Evolutionary conservation across 495 filamentous ascomycete genomes (phyloP).

Genomic region (Cercophora newfieldiana): DNA sequence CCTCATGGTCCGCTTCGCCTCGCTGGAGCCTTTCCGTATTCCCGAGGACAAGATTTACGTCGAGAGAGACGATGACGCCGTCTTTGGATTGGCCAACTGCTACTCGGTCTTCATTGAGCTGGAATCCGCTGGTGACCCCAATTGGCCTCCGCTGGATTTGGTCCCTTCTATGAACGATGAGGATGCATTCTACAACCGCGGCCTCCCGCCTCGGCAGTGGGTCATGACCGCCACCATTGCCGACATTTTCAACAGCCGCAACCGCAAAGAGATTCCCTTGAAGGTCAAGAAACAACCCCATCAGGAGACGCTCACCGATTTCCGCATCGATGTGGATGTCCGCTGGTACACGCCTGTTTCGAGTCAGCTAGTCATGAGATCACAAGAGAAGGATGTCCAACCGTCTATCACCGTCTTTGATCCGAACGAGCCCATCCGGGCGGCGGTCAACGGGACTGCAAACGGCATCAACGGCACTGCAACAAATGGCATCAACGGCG

Average conservation of each 20-base stretch:
- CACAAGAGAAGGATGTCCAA: slow-evolving; percentile 31
- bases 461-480: slow-evolving; percentile 19
- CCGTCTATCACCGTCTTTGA: slow-evolving; percentile 34
- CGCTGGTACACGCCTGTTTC: slow-evolving; percentile 43
- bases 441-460: slow-evolving; percentile 30
- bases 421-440: slow-evolving; percentile 29
- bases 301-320: slow-evolving; percentile 34
- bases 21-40: slow-evolving; percentile 47
- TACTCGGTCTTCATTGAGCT: slow-evolving; percentile 51
- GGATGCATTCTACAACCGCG: slow-evolving; percentile 27
- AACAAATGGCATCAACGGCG: slow-evolving; percentile 31
- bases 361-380: slow-evolving; percentile 20
- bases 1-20: slow-evolving; percentile 46
- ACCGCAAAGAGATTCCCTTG: slow-evolving; percentile 39
- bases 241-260: slow-evolving; percentile 41
- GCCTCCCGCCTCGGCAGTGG: slow-evolving; percentile 37
- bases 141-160: slow-evolving; percentile 51
- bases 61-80: slow-evolving; percentile 41
- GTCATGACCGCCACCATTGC: slow-evolving; percentile 40
- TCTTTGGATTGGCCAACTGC: slow-evolving; percentile 44
- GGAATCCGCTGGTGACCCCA: slow-evolving; percentile 44
- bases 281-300: slow-evolving; percentile 37
- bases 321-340: slow-evolving; percentile 48
- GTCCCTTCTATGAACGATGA: slow-evolving; percentile 29
- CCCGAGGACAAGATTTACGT: slow-evolving; percentile 48